Base-by-base conservation (phyloP, 23 red algal genomes). In the Chondrus crispus region DNA sequence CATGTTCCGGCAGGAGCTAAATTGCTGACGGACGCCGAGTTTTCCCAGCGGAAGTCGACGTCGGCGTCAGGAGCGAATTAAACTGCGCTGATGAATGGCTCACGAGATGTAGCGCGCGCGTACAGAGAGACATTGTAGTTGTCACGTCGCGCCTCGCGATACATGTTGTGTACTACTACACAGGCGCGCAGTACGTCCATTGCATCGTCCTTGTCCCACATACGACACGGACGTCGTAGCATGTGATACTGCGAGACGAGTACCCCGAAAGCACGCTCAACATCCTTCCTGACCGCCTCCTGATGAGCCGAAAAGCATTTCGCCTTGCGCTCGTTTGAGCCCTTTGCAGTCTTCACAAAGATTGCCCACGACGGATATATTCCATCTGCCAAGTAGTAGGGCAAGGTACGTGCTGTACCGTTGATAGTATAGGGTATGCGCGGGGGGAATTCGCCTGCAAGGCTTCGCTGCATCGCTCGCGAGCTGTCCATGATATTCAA, bases 151-250 rank as follows among this genome's bases (percentile, higher is more conserved):
- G n/a, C n/a, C n/a, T n/a, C n/a, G n/a, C n/a, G n/a, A n/a, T n/a
- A n/a, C 74, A 80, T 51, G 33, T 80, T 80, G 74, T 80, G 74
- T 41, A 80, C 14, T 14, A 80, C 49, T 12, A 32, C 74, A 51
- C 74, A 80, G 11, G 74, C 74, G 32, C 74, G 41, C 11, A 52
- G 14, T 12, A 80, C 49, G 30, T 52, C 32, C 10, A 18, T 49
- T 41, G 49, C 49, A 51, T 80, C 41, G 12, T 52, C 45, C 10
- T 14, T 22, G 30, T 51, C 12, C 74, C 74, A 80, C 13, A 80
- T 16, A 46, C 33, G 36, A 16, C 11, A 80, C 11, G 74, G 74
- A n/a, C 33, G 19, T 13, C 12, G 18, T 22, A 80, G 44, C 48
- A 80, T 80, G 38, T 47, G 44, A 18, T 33, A 80, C 20, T 33